Base-by-base conservation (phyloP, 192 early-diverging fungal genomes). In the Kappamyces sp. region DNA sequence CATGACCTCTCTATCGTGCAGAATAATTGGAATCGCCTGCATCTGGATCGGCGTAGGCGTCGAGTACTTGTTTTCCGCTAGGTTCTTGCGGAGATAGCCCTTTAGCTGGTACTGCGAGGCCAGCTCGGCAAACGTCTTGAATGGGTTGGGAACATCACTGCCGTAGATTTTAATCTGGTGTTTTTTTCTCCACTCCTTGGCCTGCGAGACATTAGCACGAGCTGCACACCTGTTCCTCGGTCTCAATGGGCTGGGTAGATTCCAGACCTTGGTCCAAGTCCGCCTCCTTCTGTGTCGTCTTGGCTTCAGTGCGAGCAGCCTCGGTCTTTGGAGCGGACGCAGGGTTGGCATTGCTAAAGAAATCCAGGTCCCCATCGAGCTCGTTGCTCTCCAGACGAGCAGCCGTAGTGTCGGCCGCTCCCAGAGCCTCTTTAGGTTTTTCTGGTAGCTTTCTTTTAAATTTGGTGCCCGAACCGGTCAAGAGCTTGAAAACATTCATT, bases 1-100 rank as follows among this genome's bases (percentile, higher is more conserved):
- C 78, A 99, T 93, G 2, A 99, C 38, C 67, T 99, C 97, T 9
- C 92, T 84, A n/a, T 83, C 84, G 44, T 93, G 87, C n/a, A 96
- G 66, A 36, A 91, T 79, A 3, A 95, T 79, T 4, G 93, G 90
- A 15, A 92, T 80, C 0, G 90, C 79, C 67, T 96, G 93, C 92
- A 96, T 93, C 66, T 96, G 93, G 69, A 96, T 90, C 0, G 92
- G 82, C 7, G 93, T 94, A 3, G 92, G 93, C 13, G 77, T 74
- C 40, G 73, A 75, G 64, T 91, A 94, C 23, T 84, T 80, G 52
- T 69, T 71, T 7, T 70, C 74, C 32, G 66, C 62, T 58, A 99
- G 66, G 57, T 94, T 96, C 41, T 80, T 80, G 40, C 72, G 66
- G 1, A 99, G 74, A 65, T 80, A 91, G 34, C 78, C 70, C 47